Base-by-base conservation (phyloP, 345 rosid species). In the Abelmoschus esculentus region DNA sequence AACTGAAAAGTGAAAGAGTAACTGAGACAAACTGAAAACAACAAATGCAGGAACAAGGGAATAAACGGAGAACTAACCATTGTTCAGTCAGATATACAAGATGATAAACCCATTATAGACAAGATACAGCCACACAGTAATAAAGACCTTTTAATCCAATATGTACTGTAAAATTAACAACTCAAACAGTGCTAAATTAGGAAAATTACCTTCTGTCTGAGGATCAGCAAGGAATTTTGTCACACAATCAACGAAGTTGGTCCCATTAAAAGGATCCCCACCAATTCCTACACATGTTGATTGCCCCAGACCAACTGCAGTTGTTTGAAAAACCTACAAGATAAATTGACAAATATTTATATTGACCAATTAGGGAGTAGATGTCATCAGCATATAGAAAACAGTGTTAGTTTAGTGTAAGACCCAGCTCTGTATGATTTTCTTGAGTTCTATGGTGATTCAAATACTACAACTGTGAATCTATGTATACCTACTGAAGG, bases 221-320 rank as follows among this genome's bases (percentile, higher is more conserved):
- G 97, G 90, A 83, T 95, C 97, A 69, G 74, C 87, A 61, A 95
- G 82, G 73, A 95, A 95, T 72, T 82, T 95, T 67, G 83, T 75
- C 38, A 89, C 73, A 83, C 99, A 95, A 74, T 95, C 97, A 46
- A 95, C 93, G 76, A 95, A 95, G 80, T 91, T 91, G 53, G 99
- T 95, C 18, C 97, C 99, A 66, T 95, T 95, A 76, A 91, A 95
- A 63, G 97, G 99, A 84, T 95, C 99, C 6, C 97, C 97, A 32
- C 99, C 97, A 34, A 95, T 81, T 53, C 93, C 93, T 12, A 89
- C 93, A 70, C 91, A 89, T 32, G 91, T 89, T 44, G 93, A 89
- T 72, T 95, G 97, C 67, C 99, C 99, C 59, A 95, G 86, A 73
- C 97, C 97, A 69, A 95, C 97, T 49, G 84, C 88, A 68, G 93